Percentiles rank a stretch among this genome's conserved stretches.
phyloP scores from a whole-genome alignment of 139 green algal genomes.

The Chlorella sp. region DNA sequence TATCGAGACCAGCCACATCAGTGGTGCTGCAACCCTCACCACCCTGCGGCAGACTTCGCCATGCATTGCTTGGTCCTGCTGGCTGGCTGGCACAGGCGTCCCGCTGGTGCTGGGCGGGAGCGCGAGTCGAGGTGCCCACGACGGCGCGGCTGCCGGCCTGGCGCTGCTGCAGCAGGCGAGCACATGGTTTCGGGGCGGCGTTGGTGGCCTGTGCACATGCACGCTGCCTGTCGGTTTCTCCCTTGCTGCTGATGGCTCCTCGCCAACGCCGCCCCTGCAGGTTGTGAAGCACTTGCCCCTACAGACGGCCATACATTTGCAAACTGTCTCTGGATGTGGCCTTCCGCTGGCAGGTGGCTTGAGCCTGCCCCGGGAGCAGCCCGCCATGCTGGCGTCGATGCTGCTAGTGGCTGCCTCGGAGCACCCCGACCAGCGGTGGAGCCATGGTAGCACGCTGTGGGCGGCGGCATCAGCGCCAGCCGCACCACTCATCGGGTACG shows the following conservation, averaged over 20 bases:
- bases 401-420: slow-evolving; percentile 12
- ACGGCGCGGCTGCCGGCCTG: neutral
- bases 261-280: no score
- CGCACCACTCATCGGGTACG: no score
- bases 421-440: neutral
- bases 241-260: no score
- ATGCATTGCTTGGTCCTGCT: neutral
- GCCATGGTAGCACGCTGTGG: neutral
- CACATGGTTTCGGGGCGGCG: neutral
- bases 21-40: neutral
- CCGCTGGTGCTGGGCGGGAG: neutral
- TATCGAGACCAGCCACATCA: no score
- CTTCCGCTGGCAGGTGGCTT: neutral
- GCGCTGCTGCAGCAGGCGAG: neutral
- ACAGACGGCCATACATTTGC: neutral
- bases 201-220: neutral
- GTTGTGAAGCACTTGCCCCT: no score
- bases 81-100: neutral
- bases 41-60: neutral
- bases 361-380: neutral
- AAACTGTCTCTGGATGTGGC: neutral
- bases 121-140: neutral
- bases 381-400: neutral
- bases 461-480: neutral
- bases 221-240: neutral